phyloP scores from a whole-genome alignment of 176 grass and related monocot species.

The Carex pumila region DNA sequence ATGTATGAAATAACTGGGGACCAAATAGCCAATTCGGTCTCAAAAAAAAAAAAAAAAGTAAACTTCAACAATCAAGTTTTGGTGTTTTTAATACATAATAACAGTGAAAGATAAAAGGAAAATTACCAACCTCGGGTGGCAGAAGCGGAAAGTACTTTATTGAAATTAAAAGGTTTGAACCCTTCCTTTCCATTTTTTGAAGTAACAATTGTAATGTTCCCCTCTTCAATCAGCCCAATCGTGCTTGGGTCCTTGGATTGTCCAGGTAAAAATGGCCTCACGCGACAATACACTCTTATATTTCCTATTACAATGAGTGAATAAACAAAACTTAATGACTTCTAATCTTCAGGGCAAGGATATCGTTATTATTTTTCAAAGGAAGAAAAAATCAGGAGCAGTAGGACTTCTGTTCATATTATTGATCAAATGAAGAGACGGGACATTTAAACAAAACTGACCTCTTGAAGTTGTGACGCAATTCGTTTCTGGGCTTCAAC shows the following conservation, averaged over 20 bases:
- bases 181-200: constrained; percentile 84
- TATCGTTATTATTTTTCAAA: background rate
- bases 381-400: background rate
- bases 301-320: constrained; percentile 53
- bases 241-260: constrained; percentile 50
- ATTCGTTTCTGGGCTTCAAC: no score
- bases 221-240: constrained; percentile 67
- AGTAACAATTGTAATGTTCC: constrained; percentile 62
- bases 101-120: background rate
- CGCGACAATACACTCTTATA: constrained; percentile 97
- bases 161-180: constrained; percentile 76
- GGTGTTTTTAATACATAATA: background rate
- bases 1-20: no score
- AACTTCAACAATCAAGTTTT: background rate
- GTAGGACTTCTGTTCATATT: background rate
- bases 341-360: background rate
- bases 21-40: no score
- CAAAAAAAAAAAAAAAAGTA: background rate
- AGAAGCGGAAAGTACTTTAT: constrained; percentile 61
- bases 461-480: background rate
- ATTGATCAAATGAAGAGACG: background rate
- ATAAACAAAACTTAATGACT: background rate
- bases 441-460: background rate
- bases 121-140: constrained; percentile 64
- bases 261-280: constrained; percentile 78